phyloP scores from a whole-genome alignment of 176 grass and related monocot species.

The Oryza glaberrima region DNA sequence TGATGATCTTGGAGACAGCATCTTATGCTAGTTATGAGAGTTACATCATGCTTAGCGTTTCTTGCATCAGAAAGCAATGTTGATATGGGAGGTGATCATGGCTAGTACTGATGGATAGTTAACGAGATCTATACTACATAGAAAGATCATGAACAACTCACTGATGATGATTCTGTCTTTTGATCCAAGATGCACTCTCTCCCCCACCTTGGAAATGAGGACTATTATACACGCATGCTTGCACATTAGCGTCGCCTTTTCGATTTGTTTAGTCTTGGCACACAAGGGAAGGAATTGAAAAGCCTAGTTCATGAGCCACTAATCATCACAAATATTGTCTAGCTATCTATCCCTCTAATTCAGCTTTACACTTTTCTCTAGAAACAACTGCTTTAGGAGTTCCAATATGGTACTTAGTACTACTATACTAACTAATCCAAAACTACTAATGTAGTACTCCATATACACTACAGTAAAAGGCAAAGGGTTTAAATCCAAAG shows the following conservation, averaged over 20 bases:
- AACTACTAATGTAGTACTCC: background rate
- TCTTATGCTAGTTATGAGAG: background rate
- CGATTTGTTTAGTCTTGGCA: constrained; percentile 42
- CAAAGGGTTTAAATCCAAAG: constrained; percentile 8
- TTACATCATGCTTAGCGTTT: constrained; percentile 38
- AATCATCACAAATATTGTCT: constrained; percentile 27
- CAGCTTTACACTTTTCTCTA: background rate
- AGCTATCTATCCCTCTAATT: background rate
- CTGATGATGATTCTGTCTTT: constrained; percentile 38
- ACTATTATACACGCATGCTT: background rate
- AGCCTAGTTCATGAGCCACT: constrained; percentile 21
- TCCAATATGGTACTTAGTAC: background rate
- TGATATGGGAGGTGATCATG: constrained; percentile 5
- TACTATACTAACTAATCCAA: background rate
- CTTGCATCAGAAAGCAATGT: constrained; percentile 39
- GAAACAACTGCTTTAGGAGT: background rate
- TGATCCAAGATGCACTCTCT: background rate
- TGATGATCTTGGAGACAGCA: background rate
- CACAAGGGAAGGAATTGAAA: constrained; percentile 21
- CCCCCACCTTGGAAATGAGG: constrained; percentile 24
- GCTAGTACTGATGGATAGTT: background rate
- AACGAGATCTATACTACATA: background rate
- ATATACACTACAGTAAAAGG: constrained; percentile 10
- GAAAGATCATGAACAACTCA: background rate
- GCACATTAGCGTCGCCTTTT: constrained; percentile 8